Conservation (phyloP, 2,329 filamentous ascomycete genomes). For the Monosporascus sp. region DNA sequence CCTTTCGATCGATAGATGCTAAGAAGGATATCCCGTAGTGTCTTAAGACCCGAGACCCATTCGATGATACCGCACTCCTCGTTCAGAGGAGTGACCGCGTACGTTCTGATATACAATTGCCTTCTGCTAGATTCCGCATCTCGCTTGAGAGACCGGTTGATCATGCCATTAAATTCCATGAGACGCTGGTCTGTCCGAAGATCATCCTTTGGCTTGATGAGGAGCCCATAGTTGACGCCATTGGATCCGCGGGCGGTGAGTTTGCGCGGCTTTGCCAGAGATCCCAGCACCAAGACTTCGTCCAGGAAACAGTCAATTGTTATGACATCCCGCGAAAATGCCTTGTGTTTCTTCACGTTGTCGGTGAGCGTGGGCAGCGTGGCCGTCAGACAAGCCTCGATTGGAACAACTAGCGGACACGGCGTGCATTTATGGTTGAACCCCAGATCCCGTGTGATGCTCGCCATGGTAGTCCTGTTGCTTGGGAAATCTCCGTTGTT, state of each 20-base stretch:
- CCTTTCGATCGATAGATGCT: slow-evolving; percentile 72
- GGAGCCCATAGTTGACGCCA: slow-evolving; percentile 78
- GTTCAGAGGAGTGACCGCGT: slow-evolving; percentile 92
- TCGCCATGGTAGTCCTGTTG: slow-evolving; percentile 64
- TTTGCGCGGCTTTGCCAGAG: slow-evolving; percentile 86
- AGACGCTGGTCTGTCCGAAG: slow-evolving; percentile 94
- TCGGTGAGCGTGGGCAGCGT: slow-evolving; percentile 73
- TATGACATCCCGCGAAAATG: slow-evolving; percentile 81
- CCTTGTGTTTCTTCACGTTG: slow-evolving; percentile 69
- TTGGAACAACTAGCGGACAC: slow-evolving; percentile 80
- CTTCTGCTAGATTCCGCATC: slow-evolving; percentile 87
- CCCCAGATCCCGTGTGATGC: slow-evolving; percentile 68
- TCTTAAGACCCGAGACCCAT: slow-evolving; percentile 96
- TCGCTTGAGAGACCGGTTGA: slow-evolving; percentile 88
- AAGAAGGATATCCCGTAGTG: slow-evolving; percentile 85
- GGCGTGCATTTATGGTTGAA: slow-evolving; percentile 84
- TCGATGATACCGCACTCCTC: slow-evolving; percentile 98
- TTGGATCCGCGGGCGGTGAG: slow-evolving; percentile 86
- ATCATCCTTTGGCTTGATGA: slow-evolving; percentile 98
- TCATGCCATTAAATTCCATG: slow-evolving; percentile 99
- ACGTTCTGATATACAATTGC: slow-evolving; percentile 92
- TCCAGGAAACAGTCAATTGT: slow-evolving; percentile 79
- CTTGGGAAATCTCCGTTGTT: slow-evolving; percentile 68
- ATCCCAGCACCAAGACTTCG: slow-evolving; percentile 84
- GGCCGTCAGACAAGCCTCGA: slow-evolving; percentile 78